These are phyloP conservation scores for Talaromyces verruculosus DNA, from an alignment of 2,329 filamentous ascomycete species.

Conservation along the genomic window DNA sequence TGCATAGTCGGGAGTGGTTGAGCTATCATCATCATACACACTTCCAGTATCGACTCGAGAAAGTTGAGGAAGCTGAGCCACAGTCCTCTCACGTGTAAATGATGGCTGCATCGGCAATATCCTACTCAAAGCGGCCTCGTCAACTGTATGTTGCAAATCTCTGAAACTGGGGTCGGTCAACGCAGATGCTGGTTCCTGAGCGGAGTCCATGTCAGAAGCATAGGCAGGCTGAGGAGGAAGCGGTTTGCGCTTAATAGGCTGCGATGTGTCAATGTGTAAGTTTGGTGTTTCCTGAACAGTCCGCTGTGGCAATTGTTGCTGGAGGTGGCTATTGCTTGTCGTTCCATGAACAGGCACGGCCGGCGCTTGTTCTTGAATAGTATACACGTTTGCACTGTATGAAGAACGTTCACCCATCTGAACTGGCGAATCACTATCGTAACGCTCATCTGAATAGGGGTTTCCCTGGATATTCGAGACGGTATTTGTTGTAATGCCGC, in stretches of 20 bases:
- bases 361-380: constrained; percentile 15
- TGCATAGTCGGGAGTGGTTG: constrained; percentile 74
- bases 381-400: neutral
- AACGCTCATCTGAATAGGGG: constrained; percentile 18
- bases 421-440: constrained; percentile 4
- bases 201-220: constrained; percentile 21
- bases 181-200: constrained; percentile 26
- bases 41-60: constrained; percentile 39
- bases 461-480: constrained; percentile 11
- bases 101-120: constrained; percentile 38
- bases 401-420: constrained; percentile 18
- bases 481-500: constrained; percentile 28
- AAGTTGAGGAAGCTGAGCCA: constrained; percentile 11
- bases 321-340: neutral
- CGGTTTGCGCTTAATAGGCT: constrained; percentile 54
- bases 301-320: neutral
- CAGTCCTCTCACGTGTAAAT: constrained; percentile 26
- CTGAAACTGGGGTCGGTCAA: constrained; percentile 41
- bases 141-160: constrained; percentile 45
- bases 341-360: constrained; percentile 18
- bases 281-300: constrained; percentile 1
- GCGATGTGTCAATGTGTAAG: constrained; percentile 42
- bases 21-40: constrained; percentile 59
- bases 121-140: constrained; percentile 53
- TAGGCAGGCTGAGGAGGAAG: constrained; percentile 42